Percentiles rank a stretch among this genome's conserved stretches.
phyloP scores from a whole-genome alignment of 1,139 yeast genomes.

The Hanseniaspora sp. region DNA sequence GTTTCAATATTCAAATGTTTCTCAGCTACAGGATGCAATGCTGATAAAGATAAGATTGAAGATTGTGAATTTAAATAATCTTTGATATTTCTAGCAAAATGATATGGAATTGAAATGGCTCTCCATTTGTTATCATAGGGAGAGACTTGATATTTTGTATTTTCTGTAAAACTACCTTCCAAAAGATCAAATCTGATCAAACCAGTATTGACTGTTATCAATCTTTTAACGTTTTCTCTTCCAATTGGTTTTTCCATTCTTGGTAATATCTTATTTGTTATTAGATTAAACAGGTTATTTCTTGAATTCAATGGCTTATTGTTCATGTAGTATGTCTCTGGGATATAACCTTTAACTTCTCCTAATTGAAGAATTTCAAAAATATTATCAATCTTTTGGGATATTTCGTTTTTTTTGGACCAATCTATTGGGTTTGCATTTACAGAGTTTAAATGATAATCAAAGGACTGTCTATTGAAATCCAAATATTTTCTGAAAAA shows the following conservation, averaged over 20 bases:
- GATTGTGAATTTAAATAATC: constrained; percentile 5
- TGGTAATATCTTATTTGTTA: constrained; percentile 51
- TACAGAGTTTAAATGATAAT: constrained; percentile 41
- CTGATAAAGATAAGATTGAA: constrained; percentile 10
- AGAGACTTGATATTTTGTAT: constrained; percentile 70
- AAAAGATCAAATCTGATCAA: constrained; percentile 79
- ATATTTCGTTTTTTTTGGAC: constrained; percentile 39
- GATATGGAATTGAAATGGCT: constrained; percentile 27
- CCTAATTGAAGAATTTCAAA: constrained; percentile 41
- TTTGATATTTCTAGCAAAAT: constrained; percentile 15
- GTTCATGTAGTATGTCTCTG: constrained; percentile 53
- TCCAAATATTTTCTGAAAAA: constrained; percentile 65
- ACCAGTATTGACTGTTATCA: constrained; percentile 73
- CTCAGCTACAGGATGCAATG: not conserved
- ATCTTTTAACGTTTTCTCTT: constrained; percentile 30
- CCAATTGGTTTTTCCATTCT: constrained; percentile 33
- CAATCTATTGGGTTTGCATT: constrained; percentile 19
- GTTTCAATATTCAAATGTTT: not conserved
- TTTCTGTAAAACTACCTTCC: constrained; percentile 73
- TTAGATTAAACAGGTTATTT: constrained; percentile 48
- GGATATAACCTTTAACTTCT: constrained; percentile 51
- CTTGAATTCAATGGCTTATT: constrained; percentile 56
- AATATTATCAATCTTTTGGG: constrained; percentile 40
- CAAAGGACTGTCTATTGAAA: constrained; percentile 60
- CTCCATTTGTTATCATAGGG: constrained; percentile 79